These are phyloP conservation scores for Cercophora scortea DNA, from an alignment of 495 filamentous ascomycete genomes.

Conservation along the genomic window DNA sequence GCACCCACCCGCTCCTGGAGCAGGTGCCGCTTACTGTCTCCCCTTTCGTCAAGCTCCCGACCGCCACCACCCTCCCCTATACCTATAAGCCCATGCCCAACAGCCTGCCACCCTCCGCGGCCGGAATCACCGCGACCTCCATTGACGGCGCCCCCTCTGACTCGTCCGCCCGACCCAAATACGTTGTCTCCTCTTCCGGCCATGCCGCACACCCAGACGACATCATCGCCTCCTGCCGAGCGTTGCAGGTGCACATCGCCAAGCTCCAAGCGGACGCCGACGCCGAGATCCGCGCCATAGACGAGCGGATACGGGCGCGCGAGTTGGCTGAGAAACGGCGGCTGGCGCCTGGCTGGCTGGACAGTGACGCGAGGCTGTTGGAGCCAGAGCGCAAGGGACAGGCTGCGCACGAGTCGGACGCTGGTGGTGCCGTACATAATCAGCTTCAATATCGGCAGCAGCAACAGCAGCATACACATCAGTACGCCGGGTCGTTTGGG, in stretches of 20 bases:
- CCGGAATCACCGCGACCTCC: constrained; percentile 41
- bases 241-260: constrained; percentile 66
- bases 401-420: not conserved
- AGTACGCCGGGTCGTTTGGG: not conserved
- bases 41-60: constrained; percentile 86
- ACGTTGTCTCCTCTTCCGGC: constrained; percentile 65
- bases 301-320: constrained; percentile 59
- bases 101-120: constrained; percentile 71
- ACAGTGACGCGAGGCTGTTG: constrained; percentile 76
- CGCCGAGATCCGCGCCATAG: constrained; percentile 57
- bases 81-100: constrained; percentile 86
- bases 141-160: constrained; percentile 18
- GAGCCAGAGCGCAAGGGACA: constrained; percentile 53
- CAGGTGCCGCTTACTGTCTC: constrained; percentile 91
- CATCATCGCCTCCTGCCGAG: constrained; percentile 70
- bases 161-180: constrained; percentile 44
- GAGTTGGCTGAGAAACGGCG: constrained; percentile 89
- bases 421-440: constrained; percentile 13
- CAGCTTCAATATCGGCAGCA: constrained; percentile 12
- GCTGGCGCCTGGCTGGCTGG: constrained; percentile 89
- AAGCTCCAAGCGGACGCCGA: constrained; percentile 56
- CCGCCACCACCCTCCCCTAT: constrained; percentile 86
- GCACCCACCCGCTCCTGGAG: constrained; percentile 77
- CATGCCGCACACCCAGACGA: constrained; percentile 75
- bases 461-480: not conserved